A percentile compares a stretch with the other conserved stretches of the same genome.
phyloP scores from a whole-genome alignment of 2,329 filamentous ascomycete species.

The Fusarium longipes region DNA sequence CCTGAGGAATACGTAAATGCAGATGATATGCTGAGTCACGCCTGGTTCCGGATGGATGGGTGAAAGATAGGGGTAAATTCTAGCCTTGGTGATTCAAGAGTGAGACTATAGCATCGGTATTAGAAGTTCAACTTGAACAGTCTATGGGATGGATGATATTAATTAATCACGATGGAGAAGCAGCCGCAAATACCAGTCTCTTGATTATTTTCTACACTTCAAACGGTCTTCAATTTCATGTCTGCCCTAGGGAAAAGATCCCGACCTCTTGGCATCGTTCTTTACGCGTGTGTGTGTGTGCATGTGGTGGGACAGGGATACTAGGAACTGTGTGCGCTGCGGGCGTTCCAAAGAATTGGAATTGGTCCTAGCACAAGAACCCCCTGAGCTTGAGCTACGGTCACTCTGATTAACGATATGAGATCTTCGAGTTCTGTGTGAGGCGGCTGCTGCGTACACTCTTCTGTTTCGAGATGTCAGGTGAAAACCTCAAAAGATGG shows the following conservation, averaged over 20 bases:
- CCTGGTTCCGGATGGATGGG: conserved; percentile 15
- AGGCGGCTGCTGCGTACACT: not conserved
- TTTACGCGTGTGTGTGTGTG: conserved; percentile 1
- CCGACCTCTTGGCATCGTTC: conserved; percentile 5
- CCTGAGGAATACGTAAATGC: conserved; percentile 1
- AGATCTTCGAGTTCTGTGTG: not conserved
- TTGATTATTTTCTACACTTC: no score
- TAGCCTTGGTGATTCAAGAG: no score
- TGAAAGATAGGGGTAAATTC: no score
- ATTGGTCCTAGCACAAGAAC: conserved; percentile 29
- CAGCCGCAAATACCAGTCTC: not conserved
- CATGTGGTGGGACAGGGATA: conserved; percentile 1
- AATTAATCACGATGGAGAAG: not conserved
- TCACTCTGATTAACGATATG: not conserved
- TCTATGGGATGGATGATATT: not conserved
- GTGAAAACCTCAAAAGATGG: not conserved
- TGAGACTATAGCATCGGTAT: no score
- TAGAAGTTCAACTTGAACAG: no score
- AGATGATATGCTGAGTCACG: conserved; percentile 13
- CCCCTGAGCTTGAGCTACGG: conserved; percentile 32
- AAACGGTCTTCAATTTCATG: no score
- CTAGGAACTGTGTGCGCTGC: conserved; percentile 25
- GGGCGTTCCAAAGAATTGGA: conserved; percentile 32
- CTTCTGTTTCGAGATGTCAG: not conserved
- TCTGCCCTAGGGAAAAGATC: not conserved